Base-by-base conservation (phyloP, 2,329 filamentous ascomycete species). In the Akanthomyces lecanii region DNA sequence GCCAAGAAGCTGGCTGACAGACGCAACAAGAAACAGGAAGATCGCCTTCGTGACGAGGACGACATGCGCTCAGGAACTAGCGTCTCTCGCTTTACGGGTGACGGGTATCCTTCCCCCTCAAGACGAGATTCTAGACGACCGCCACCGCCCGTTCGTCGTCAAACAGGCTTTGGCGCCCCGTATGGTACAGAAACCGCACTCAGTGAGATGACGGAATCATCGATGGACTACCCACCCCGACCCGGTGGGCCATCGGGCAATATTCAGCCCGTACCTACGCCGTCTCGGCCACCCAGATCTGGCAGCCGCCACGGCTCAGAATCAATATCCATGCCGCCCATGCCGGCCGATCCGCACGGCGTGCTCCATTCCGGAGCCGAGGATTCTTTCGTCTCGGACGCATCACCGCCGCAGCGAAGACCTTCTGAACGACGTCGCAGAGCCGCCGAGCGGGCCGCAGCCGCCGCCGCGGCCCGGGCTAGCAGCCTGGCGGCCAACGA, bases 71-170 rank as follows among this genome's bases (percentile, higher is more conserved):
- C 85, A 25, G 83, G 90, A 5, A 84, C 83, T 42, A 82, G 82
- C 38, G 80, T 82, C n/a, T 85, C 86, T 25, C 81, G 81, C 68
- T 91, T 85, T 65, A 91, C 89, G 2, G 89, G 85, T 33, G 90
- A 92, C 71, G 88, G 88, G 30, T 79, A 82, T 64, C 77, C 78
- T 3, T 81, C 81, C 18, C 81, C 84, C 2, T 73, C 78, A 0
- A 76, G 81, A 54, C 76, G 68, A 45, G 65, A 69, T 36, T 68
- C 70, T 18, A 73, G 72, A 4, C 71, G 74, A n/a, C 69, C 71
- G 7, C 68, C 71, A 10, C 68, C 68, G 12, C 67, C 71, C 12
- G 67, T 76, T 66, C 74, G 73, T 4, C 67, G 73, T 4, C 67
- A 68, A 16, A 73, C 73, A 11, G 72, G 71, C 8, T 71, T 70